Base-by-base conservation (phyloP, 371 early-diverging fungal genomes). In the Coemansia sp. region DNA sequence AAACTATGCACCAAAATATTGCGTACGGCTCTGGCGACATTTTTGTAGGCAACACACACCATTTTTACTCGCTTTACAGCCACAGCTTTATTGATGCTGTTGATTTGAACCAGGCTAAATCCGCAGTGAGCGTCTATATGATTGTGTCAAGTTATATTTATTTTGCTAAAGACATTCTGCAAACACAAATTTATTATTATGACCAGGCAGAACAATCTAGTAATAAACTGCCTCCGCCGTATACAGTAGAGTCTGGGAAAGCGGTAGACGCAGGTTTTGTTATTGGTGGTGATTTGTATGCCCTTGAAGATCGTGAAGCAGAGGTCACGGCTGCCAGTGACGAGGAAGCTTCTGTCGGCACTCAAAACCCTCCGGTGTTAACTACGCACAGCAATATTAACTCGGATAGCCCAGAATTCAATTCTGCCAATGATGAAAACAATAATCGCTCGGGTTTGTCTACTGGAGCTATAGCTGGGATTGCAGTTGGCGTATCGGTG, bases 51-150 rank as follows among this genome's bases (percentile, higher is more conserved):
- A 7, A 16, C 13, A 13, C 22, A 13, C 10, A 6, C 24, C 39
- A 37, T 22, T 5, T 14, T 5, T 24, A 13, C 18, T 10, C 40
- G 45, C 59, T 58, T 6, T 42, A 58, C 59, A 58, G 59, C 24
- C 59, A 58, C 42, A 58, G 59, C 24, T 2, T 24, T 1, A 26
- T 34, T 11, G 40, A 24, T 22, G 7, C 4, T 3, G 22, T 5
- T 1, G 40, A 24, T 16, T n/a, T 14, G 5, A 14, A 22, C 0
- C 4, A 4, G 5, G 34, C 62, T 4, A 24, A 22, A 31, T 26
- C n/a, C 2, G 21, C 45, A 18, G 18, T 53, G 52, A 48, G 52
- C 34, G 67, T 67, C 39, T 71, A 62, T 34, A 71, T 63, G 22
- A 18, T 31, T 22, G 21, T 71, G 39, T 45, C 56, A 1, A 22